These are phyloP conservation scores for Thalassiosira profunda DNA, from an alignment of 108 stramenopile genomes.

Conservation along the genomic window DNA sequence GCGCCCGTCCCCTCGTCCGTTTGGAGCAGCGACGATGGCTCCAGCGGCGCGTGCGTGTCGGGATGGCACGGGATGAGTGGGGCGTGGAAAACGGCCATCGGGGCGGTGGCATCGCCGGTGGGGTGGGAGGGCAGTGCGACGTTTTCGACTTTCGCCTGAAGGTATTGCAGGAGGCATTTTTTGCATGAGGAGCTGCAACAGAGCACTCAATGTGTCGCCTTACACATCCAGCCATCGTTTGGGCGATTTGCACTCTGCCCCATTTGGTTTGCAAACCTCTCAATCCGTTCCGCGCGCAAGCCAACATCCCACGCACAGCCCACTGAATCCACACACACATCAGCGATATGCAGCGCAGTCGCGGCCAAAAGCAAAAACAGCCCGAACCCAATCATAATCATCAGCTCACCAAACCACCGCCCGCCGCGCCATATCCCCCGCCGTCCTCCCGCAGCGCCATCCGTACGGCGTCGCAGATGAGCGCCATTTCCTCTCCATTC, in stretches of 20 bases:
- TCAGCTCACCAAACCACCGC: conserved; percentile 16
- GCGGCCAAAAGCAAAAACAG: not conserved
- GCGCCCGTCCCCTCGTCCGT: too few relatives aligned
- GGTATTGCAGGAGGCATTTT: too few relatives aligned
- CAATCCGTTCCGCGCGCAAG: too few relatives aligned
- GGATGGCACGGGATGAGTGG: conserved; percentile 5
- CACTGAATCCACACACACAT: not conserved
- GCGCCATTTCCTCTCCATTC: not conserved
- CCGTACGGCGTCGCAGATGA: not conserved
- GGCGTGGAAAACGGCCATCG: not conserved
- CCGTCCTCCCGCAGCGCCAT: conserved; percentile 27
- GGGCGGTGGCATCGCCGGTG: not conserved
- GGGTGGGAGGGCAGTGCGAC: not conserved
- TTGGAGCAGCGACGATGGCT: too few relatives aligned
- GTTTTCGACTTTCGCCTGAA: conserved; percentile 11
- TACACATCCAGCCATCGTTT: too few relatives aligned
- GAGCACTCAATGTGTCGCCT: too few relatives aligned
- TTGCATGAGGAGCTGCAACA: too few relatives aligned
- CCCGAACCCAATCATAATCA: not conserved
- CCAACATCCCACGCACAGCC: not conserved
- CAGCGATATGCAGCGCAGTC: not conserved
- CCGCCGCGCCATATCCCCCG: conserved; percentile 31
- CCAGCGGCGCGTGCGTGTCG: conserved; percentile 2
- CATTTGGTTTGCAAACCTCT: too few relatives aligned
- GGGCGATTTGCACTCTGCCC: too few relatives aligned